A percentile compares a stretch with the other conserved stretches of the same genome.
phyloP scores from a whole-genome alignment of 352 stramenopile species.

The Globisporangium middletonii region DNA sequence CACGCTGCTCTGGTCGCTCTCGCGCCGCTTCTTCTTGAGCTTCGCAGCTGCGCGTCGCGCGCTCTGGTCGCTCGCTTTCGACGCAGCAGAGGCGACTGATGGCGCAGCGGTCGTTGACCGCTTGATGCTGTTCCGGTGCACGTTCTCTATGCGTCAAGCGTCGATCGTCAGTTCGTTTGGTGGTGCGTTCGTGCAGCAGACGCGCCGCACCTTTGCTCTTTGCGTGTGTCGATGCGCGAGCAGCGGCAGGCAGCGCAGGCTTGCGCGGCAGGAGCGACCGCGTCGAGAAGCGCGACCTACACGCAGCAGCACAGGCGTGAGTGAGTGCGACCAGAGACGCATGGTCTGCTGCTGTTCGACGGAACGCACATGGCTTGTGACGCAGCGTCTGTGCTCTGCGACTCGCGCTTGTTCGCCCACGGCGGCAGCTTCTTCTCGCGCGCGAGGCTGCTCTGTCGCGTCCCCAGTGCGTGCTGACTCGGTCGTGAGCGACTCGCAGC shows the following conservation, averaged over 20 bases:
- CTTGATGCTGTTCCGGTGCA: conserved; percentile 13
- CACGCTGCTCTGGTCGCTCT: conserved; percentile 11
- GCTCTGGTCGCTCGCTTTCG: conserved; percentile 3
- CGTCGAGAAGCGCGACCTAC: conserved; percentile 12
- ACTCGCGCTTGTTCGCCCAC: conserved; percentile 14
- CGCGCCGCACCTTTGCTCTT: conserved; percentile 9
- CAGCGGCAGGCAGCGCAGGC: conserved; percentile 5
- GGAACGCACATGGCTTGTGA: conserved; percentile 10
- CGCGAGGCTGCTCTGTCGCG: conserved; percentile 1
- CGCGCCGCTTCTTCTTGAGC: conserved; percentile 12
- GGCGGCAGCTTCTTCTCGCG: conserved; percentile 12
- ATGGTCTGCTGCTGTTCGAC: background rate
- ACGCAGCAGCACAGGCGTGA: background rate
- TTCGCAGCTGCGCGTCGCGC: conserved; percentile 7
- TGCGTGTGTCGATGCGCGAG: background rate
- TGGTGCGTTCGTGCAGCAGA: too few relatives aligned
- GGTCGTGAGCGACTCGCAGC: background rate
- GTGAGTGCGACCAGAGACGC: background rate
- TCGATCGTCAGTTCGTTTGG: background rate
- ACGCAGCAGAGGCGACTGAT: conserved; percentile 1
- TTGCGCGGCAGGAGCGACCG: conserved; percentile 8
- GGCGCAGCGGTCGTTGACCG: conserved; percentile 1
- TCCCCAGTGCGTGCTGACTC: background rate
- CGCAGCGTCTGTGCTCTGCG: conserved; percentile 11
- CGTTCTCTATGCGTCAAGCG: conserved; percentile 4